phyloP scores from a whole-genome alignment of 179 eudicot species.

The Silene noctiflora region DNA sequence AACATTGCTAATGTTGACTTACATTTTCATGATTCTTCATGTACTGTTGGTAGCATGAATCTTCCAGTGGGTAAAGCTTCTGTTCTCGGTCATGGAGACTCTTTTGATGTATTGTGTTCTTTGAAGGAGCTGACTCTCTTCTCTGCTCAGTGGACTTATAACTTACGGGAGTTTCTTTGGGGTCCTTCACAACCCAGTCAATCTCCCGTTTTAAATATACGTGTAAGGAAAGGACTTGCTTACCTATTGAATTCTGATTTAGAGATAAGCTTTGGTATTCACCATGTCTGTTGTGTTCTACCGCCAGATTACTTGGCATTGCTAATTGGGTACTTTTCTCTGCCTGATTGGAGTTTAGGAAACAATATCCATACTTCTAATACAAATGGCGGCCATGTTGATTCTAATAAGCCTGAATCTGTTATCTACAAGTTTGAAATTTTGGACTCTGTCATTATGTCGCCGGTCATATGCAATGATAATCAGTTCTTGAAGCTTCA shows the following conservation, averaged over 20 bases:
- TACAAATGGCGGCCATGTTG: conserved; percentile 20
- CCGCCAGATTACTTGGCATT: conserved; percentile 75
- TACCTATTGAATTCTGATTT: conserved; percentile 34
- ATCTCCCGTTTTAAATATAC: conserved; percentile 62
- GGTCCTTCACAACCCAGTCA: conserved; percentile 48
- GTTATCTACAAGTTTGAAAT: conserved; percentile 62
- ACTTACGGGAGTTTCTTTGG: conserved; percentile 61
- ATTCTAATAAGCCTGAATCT: conserved; percentile 21
- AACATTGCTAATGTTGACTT: conserved; percentile 41
- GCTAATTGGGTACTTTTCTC: conserved; percentile 76
- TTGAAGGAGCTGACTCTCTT: conserved; percentile 56
- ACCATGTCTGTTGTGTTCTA: conserved; percentile 75
- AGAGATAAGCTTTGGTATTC: conserved; percentile 64
- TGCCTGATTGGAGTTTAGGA: conserved; percentile 62
- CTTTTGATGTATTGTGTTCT: conserved; percentile 63
- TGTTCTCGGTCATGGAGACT: conserved; percentile 36
- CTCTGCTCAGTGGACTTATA: conserved; percentile 56
- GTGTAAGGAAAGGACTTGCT: conserved; percentile 40
- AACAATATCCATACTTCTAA: conserved; percentile 23
- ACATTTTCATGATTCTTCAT: conserved; percentile 82
- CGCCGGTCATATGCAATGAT: conserved; percentile 49
- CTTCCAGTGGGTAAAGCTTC: conserved; percentile 59
- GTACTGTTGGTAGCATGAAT: conserved; percentile 51
- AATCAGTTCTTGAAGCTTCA: conserved; percentile 58
- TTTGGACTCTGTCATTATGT: conserved; percentile 51